A percentile compares a stretch with the other conserved stretches of the same genome.
Evolutionary conservation across 768 basidiomycete genomes (phyloP).

Genomic region (Boletus reticulatus): DNA sequence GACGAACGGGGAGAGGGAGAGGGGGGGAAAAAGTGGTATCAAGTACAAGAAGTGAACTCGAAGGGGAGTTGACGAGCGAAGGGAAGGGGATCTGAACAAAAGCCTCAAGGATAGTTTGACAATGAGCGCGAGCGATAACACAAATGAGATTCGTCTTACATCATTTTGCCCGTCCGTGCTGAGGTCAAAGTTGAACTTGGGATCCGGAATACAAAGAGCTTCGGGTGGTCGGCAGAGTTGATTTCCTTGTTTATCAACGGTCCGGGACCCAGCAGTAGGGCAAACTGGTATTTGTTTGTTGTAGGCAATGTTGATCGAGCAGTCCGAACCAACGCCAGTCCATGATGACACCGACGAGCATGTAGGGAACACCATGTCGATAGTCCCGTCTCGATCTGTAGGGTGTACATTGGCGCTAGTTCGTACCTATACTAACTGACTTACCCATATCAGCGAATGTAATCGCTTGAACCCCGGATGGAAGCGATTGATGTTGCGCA

Average conservation of each 20-base stretch:
- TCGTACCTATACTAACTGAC: slow-evolving; percentile 6
- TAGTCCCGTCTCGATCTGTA: slow-evolving; percentile 90
- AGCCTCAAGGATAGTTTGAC: slow-evolving; percentile 39
- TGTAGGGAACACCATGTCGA: slow-evolving; percentile 90
- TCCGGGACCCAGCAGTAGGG: slow-evolving; percentile 49
- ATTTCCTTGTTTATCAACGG: slow-evolving; percentile 45
- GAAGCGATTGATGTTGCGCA: slow-evolving; percentile 65
- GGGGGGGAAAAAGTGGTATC: slow-evolving; percentile 65
- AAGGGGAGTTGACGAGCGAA: slow-evolving; percentile 48
- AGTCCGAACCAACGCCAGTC: slow-evolving; percentile 72
- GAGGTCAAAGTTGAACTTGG: slow-evolving; percentile 76
- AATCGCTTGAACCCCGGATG: slow-evolving; percentile 72
- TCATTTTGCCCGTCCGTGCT: slow-evolving; percentile 47
- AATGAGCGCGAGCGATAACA: not conserved
- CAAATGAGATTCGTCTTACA: slow-evolving; percentile 33
- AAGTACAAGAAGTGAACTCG: slow-evolving; percentile 61
- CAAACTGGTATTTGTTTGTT: slow-evolving; percentile 90
- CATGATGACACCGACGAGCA: slow-evolving; percentile 68
- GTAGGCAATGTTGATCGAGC: slow-evolving; percentile 88
- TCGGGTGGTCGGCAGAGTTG: slow-evolving; percentile 72
- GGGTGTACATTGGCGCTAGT: slow-evolving; percentile 5
- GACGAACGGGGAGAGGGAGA: slow-evolving; percentile 72
- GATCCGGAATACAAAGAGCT: slow-evolving; percentile 80
- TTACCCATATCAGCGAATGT: slow-evolving; percentile 90
- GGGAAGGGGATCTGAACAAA: slow-evolving; percentile 67